Conservation (phyloP, 768 basidiomycete genomes). For the Suillus luteus region DNA sequence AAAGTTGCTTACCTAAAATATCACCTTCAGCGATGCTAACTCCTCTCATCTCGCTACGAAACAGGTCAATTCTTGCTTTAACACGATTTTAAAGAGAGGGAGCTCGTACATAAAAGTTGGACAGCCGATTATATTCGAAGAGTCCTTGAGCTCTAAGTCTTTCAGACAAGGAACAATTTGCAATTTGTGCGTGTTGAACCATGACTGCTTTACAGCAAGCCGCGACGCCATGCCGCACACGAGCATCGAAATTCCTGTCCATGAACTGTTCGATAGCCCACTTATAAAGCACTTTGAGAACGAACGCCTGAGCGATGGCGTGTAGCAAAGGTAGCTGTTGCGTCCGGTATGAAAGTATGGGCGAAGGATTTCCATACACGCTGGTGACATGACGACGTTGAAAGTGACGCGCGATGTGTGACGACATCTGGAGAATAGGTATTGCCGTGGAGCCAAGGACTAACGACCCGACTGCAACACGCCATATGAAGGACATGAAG, state of each 20-base stretch:
- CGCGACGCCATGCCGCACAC: slow-evolving; percentile 31
- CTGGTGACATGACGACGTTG: slow-evolving; percentile 25
- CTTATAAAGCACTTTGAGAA: slow-evolving; percentile 36
- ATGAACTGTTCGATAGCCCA: slow-evolving; percentile 29
- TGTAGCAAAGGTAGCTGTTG: slow-evolving; percentile 42
- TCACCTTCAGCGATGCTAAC: slow-evolving; percentile 49
- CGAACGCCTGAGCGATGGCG: slow-evolving; percentile 37
- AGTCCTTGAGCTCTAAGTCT: slow-evolving; percentile 48
- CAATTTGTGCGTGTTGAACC: slow-evolving; percentile 25
- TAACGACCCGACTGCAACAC: slow-evolving; percentile 37
- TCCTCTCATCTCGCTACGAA: slow-evolving; percentile 38
- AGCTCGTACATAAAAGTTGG: slow-evolving; percentile 34
- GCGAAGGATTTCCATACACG: slow-evolving; percentile 16
- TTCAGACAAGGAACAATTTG: slow-evolving; percentile 30
- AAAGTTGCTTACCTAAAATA: slow-evolving; percentile 35
- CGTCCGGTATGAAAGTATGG: slow-evolving; percentile 43
- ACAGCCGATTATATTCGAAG: slow-evolving; percentile 40
- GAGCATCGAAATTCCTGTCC: slow-evolving; percentile 23
- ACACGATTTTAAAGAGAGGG: neutral
- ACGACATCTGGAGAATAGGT: slow-evolving; percentile 25
- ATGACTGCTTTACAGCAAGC: slow-evolving; percentile 35
- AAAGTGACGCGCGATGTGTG: slow-evolving; percentile 35
- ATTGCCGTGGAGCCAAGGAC: slow-evolving; percentile 28
- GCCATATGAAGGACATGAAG: slow-evolving; percentile 32
- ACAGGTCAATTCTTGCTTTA: neutral